Percentiles rank a stretch among this genome's conserved stretches.
These are phyloP conservation scores for Fomitopsis schrenkii DNA, from an alignment of 1,284 basidiomycete species.

Conservation along the genomic window DNA sequence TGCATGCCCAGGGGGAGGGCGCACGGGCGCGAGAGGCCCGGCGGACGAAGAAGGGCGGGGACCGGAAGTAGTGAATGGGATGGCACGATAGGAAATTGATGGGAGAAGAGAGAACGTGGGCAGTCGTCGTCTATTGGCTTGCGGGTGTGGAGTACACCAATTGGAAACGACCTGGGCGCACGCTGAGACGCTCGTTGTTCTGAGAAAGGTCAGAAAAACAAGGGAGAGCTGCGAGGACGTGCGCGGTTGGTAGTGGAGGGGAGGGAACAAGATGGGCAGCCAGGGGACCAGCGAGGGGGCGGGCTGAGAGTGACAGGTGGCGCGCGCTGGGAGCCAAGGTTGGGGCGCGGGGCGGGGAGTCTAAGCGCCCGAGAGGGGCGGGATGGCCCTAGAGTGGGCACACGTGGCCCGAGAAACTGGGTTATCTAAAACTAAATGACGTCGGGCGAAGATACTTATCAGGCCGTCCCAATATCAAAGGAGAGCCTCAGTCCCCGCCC, in stretches of 20 bases:
- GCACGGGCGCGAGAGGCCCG: not conserved
- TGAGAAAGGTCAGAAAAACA: not conserved
- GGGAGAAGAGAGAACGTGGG: slow-evolving; percentile 4
- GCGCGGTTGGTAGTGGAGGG: not conserved
- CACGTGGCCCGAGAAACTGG: slow-evolving; percentile 1
- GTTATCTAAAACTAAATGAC: slow-evolving; percentile 2
- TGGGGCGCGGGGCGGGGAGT: not conserved
- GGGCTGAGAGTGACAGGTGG: not conserved
- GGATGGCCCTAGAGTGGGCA: slow-evolving; percentile 1
- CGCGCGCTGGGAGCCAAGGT: not conserved
- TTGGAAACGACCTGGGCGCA: not conserved
- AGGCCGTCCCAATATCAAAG: not conserved
- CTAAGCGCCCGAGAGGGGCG: not conserved
- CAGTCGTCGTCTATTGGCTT: not conserved
- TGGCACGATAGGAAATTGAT: slow-evolving; percentile 6
- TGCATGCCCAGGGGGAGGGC: not conserved
- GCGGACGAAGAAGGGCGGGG: not conserved
- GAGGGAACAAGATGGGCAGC: not conserved
- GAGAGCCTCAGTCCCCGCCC: not conserved
- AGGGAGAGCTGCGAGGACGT: not conserved
- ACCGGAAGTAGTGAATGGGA: not conserved
- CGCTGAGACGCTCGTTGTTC: not conserved
- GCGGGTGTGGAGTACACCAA: not conserved
- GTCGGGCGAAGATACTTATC: not conserved
- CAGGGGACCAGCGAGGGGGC: not conserved